A percentile compares a stretch with the other conserved stretches of the same genome.
phyloP scores from a whole-genome alignment of 805 yeast genomes.

The Spathaspora girioi region DNA sequence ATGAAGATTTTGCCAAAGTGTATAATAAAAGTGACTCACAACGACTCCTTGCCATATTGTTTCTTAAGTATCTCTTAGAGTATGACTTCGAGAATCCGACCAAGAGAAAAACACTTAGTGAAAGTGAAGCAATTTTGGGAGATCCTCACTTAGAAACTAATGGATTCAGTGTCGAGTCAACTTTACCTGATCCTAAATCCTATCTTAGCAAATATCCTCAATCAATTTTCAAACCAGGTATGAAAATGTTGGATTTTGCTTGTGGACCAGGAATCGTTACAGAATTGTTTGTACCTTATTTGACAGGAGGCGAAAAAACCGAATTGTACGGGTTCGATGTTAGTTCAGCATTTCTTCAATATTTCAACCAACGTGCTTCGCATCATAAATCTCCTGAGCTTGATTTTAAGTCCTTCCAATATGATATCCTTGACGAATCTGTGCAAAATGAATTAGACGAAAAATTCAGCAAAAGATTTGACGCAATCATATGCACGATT shows the following conservation, averaged over 20 bases:
- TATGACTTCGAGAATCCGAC: slow-evolving; percentile 12
- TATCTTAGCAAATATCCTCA: slow-evolving; percentile 7
- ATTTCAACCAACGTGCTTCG: slow-evolving; percentile 13
- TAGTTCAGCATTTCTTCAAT: slow-evolving; percentile 18
- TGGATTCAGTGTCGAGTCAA: slow-evolving; percentile 8
- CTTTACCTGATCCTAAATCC: slow-evolving; percentile 11
- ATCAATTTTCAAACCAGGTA: slow-evolving; percentile 16
- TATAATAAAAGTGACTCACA: slow-evolving; percentile 21
- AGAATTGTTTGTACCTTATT: slow-evolving; percentile 25
- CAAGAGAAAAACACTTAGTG: slow-evolving; percentile 10
- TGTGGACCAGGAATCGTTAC: slow-evolving; percentile 42
- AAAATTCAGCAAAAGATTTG: slow-evolving; percentile 16
- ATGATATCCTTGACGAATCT: slow-evolving; percentile 23
- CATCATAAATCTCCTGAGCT: slow-evolving; percentile 2
- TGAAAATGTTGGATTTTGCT: slow-evolving; percentile 36
- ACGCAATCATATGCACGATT: slow-evolving; percentile 32
- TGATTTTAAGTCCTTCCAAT: slow-evolving; percentile 11
- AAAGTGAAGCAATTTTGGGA: slow-evolving; percentile 11
- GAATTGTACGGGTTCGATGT: slow-evolving; percentile 36
- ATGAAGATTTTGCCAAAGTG: slow-evolving; percentile 12
- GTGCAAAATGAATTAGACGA: slow-evolving; percentile 10
- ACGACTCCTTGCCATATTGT: slow-evolving; percentile 13
- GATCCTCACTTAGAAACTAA: slow-evolving; percentile 9
- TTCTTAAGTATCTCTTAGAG: slow-evolving; percentile 17
- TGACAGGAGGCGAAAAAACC: slow-evolving; percentile 12